Conservation (phyloP, 2,329 filamentous ascomycete species). For the Beauveria sp. region DNA sequence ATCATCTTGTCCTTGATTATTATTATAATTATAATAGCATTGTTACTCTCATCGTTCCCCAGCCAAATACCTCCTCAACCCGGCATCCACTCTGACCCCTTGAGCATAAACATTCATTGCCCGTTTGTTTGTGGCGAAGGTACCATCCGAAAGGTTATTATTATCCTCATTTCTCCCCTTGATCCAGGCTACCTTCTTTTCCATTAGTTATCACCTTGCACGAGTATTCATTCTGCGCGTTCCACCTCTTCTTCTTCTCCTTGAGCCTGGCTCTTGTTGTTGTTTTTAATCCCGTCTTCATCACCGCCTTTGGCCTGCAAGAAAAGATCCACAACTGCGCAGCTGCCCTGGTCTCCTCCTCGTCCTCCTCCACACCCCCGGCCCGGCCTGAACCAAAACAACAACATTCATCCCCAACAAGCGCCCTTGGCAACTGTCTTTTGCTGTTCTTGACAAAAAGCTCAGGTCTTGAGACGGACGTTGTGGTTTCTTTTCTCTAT, state of each 20-base stretch:
- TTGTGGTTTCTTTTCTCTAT: neutral
- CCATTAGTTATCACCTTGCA: no score
- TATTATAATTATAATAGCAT: no score
- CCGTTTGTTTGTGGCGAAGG: slow-evolving; percentile 3
- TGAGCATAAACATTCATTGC: neutral
- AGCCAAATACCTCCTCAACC: slow-evolving; percentile 15
- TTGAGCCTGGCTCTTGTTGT: neutral
- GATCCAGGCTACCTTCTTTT: neutral
- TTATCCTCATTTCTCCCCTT: neutral
- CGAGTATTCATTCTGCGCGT: no score
- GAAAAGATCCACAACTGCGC: neutral
- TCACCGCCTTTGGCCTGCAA: slow-evolving; percentile 5
- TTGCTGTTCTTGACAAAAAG: neutral
- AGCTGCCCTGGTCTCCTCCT: slow-evolving; percentile 1
- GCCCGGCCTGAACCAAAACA: neutral
- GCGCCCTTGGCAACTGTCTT: neutral
- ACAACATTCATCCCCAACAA: slow-evolving; percentile 4
- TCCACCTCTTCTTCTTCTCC: neutral
- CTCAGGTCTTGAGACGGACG: neutral
- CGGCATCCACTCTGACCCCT: slow-evolving; percentile 3
- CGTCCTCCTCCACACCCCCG: neutral
- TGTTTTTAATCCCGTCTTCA: neutral
- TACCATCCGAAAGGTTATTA: slow-evolving; percentile 4
- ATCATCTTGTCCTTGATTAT: no score
- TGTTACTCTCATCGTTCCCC: neutral